These are phyloP conservation scores for Juncus inflexus DNA, from an alignment of 176 grass and related monocot species.

Conservation along the genomic window DNA sequence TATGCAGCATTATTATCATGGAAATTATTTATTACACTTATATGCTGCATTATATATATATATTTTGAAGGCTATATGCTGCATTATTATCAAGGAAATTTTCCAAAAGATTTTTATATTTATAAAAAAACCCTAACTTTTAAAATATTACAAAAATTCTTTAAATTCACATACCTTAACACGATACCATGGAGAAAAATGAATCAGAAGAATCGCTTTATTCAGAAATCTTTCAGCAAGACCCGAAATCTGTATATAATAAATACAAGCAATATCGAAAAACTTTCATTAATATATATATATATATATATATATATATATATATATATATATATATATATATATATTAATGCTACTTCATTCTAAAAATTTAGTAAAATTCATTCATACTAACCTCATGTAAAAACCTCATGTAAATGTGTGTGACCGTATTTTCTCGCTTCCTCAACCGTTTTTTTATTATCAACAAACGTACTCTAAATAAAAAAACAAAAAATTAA, in stretches of 20 bases:
- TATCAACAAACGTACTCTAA: constrained; percentile 82
- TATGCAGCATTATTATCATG: no score
- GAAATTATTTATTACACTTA: no score
- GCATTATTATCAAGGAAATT: no score
- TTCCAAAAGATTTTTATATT: no score
- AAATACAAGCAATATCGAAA: constrained; percentile 13
- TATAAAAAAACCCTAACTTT: no score
- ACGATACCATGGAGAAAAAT: constrained; percentile 80
- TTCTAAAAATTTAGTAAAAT: not conserved
- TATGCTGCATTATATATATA: no score
- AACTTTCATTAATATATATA: not conserved
- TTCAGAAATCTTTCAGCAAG: constrained; percentile 60
- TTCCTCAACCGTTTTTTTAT: constrained; percentile 59
- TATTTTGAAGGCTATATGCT: no score
- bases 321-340: not conserved
- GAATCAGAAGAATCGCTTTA: constrained; percentile 87
- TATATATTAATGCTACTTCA: not conserved
- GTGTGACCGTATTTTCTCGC: constrained; percentile 80
- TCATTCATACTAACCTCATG: constrained; percentile 49
- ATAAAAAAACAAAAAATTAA: constrained; percentile 7
- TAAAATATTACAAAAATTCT: no score
- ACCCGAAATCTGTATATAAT: constrained; percentile 52
- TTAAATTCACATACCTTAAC: constrained; percentile 42
- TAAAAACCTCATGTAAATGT: constrained; percentile 78
- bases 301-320: no score